Evolutionary conservation across 2,329 filamentous ascomycete genomes (phyloP), one percentile per base, ranked within the genome.

Genomic region (Chaetoscypha palmicola): DNA sequence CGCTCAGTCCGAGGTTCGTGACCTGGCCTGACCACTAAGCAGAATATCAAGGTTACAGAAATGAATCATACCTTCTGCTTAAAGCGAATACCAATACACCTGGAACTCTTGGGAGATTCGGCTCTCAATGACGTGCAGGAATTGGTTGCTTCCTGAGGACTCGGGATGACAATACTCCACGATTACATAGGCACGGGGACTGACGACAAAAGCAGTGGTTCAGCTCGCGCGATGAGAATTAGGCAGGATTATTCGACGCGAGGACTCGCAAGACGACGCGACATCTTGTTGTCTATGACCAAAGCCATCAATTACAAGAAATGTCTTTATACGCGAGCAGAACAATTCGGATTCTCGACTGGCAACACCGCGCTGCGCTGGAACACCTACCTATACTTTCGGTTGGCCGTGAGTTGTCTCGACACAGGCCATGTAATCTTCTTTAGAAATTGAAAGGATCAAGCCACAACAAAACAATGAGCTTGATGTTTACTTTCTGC

Each of bases 231-330:
- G 19, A 17, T 24, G 19, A 19, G 24, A 11, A 31, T 41, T 34
- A 41, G 38, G 38, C 30, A 41, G 28, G 38, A 34, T 8, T 22
- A n/a, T 30, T 19, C 32, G 16, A 17, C 32, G 17, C 19, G 24
- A 40, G 30, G 30, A 41, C 30, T 41, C 38, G 38, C 38, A 41
- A 41, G 14, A 5, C 30, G 38, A 22, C 38, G 30, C 38, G 38
- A 41, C 38, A 34, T 12, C 30, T n/a, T n/a, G n/a, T n/a, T n/a
- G n/a, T n/a, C n/a, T n/a, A n/a, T n/a, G n/a, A n/a, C n/a, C n/a
- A n/a, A n/a, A n/a, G n/a, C n/a, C n/a, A 24, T 33, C 20, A 22
- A 34, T 24, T n/a, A 23, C 26, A n/a, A 23, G 28, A 17, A 40
- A 40, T 9, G 32, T 12, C 3, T 10, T n/a, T 10, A 20, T 20